Evolutionary conservation across 352 stramenopile species (phyloP).

Genomic region (Nothophytophthora sp.): DNA sequence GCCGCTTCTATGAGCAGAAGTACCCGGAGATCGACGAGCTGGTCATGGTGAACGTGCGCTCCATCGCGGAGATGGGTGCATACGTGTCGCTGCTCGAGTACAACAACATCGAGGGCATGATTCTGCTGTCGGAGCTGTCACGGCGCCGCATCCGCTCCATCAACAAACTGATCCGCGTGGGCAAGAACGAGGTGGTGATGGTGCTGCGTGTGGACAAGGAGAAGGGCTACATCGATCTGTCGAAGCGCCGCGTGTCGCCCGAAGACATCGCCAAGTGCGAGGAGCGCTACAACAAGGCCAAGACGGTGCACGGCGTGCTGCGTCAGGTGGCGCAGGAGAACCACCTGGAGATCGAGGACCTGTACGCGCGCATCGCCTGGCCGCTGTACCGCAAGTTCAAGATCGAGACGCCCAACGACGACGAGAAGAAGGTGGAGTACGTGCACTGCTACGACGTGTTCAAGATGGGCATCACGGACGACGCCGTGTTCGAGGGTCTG

Average conservation of each 20-base stretch:
- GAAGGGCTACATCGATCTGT: conserved; percentile 99
- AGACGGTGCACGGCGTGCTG: conserved; percentile 97
- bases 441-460: conserved; percentile 99
- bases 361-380: conserved; percentile 95
- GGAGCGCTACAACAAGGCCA: conserved; percentile 99
- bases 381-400: conserved; percentile 98
- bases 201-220: conserved; percentile 99
- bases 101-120: conserved; percentile 99
- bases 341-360: conserved; percentile 69
- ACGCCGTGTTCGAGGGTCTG: conserved; percentile 86
- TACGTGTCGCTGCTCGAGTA: conserved; percentile 99
- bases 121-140: conserved; percentile 98
- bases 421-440: conserved; percentile 92
- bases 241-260: conserved; percentile 98
- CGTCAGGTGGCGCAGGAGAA: conserved; percentile 87
- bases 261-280: conserved; percentile 99
- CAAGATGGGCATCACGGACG: conserved; percentile 96
- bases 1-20: conserved; percentile 41
- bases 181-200: conserved; percentile 99
- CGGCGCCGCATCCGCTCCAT: conserved; percentile 99
- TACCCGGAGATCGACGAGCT: conserved; percentile 86
- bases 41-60: conserved; percentile 95
- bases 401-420: conserved; percentile 75
- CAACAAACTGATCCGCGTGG: conserved; percentile 99
- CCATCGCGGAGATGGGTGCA: conserved; percentile 99